Evolutionary conservation across 805 yeast species (phyloP).

Genomic region (Clavispora carvajalis): DNA sequence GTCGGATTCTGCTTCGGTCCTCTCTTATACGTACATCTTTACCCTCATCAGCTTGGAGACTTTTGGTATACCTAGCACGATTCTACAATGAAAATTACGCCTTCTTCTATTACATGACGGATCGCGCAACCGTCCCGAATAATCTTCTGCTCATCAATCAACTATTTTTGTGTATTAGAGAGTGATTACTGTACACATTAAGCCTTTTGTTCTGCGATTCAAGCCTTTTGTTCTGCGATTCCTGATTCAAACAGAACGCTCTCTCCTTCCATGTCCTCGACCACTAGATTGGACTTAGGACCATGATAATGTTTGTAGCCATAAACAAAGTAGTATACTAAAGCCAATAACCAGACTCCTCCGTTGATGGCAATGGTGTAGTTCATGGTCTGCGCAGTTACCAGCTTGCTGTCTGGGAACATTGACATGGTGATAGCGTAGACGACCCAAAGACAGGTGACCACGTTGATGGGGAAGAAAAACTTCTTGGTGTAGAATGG

Average conservation of each 20-base stretch:
- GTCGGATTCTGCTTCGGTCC: too few species aligned
- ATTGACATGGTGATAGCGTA: conserved; percentile 52
- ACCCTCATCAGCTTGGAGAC: too few species aligned
- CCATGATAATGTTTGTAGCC: conserved; percentile 55
- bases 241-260: not conserved
- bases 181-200: too few species aligned
- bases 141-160: too few species aligned
- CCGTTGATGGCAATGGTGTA: conserved; percentile 60
- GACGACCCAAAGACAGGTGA: conserved; percentile 44
- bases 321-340: conserved; percentile 45
- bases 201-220: not conserved
- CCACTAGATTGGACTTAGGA: conserved; percentile 25
- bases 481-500: conserved; percentile 56
- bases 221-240: not conserved
- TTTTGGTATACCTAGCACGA: too few species aligned
- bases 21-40: too few species aligned
- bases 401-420: conserved; percentile 49
- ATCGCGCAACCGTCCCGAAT: too few species aligned
- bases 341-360: conserved; percentile 54
- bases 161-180: too few species aligned
- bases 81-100: too few species aligned
- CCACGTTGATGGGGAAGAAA: conserved; percentile 37
- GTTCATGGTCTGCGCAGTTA: conserved; percentile 51
- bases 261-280: not conserved
- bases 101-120: too few species aligned